Base-by-base conservation (phyloP, 1,284 basidiomycete species). In the Clitocybe nebularis region DNA sequence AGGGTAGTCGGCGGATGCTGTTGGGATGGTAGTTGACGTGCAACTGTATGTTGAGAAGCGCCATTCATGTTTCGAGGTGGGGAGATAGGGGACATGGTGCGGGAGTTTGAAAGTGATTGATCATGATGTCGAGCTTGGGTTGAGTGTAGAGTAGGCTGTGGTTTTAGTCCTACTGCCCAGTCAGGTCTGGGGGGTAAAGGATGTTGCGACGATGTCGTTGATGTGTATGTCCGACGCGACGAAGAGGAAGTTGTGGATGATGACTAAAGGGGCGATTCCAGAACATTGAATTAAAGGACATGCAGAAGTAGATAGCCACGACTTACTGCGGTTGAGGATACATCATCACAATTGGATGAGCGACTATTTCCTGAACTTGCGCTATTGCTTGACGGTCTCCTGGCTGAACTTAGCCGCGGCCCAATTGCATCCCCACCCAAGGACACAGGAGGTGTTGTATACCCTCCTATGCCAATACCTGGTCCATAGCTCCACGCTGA, bases 141-240 rank as follows among this genome's bases (percentile, higher is more conserved):
- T 35, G 72, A 51, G 49, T 79, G 75, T 30, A 82, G 60, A 8
- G 75, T 81, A 30, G 80, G 77, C 48, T 84, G 79, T 0, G 86
- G 77, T 57, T 82, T 84, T 24, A 89, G 67, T 5, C 86, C 85
- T 8, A 89, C 84, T 16, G 87, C 87, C 87, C 88, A 90, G 57
- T 90, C 87, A 28, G 87, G 87, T 44, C 87, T 74, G 3, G 85
- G 66, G 7, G 87, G 87, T 34, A 90, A 69, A 17, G 87, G 87
- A 55, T 90, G 87, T 54, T 83, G 78, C 23, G 82, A 83, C 1
- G 84, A 83, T 0, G 78, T 64, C 1, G 75, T 81, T 19, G 84
- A 85, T 1, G 82, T 85, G 51, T 75, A 85, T 5, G 84, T 84
- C 50, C 77, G 73, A 35, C 81, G 73, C 30, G 87, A 89, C 8